phyloP scores from a whole-genome alignment of 805 yeast species.

The Wickerhamomyces bovis region DNA sequence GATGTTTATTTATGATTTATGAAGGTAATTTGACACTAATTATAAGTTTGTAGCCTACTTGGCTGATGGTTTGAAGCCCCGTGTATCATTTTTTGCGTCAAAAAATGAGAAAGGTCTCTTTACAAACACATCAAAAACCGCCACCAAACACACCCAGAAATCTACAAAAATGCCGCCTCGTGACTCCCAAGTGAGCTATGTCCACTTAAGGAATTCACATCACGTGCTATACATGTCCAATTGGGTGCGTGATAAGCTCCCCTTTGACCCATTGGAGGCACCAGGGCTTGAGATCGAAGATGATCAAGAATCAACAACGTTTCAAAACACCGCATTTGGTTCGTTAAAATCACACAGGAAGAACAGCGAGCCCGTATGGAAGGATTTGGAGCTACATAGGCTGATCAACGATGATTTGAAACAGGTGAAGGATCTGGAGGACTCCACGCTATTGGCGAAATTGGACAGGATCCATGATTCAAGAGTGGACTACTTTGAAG shows the following conservation, averaged over 20 bases:
- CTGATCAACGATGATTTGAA: conserved; percentile 20
- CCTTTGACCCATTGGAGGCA: conserved; percentile 23
- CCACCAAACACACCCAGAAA: no score
- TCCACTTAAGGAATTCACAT: conserved; percentile 23
- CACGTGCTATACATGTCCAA: conserved; percentile 28
- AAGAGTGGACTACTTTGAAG: conserved; percentile 5
- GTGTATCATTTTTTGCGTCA: neutral
- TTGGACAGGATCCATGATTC: conserved; percentile 8
- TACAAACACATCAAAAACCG: neutral
- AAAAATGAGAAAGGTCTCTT: no score
- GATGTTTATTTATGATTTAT: neutral
- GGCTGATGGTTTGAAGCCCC: neutral
- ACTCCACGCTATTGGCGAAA: conserved; percentile 12
- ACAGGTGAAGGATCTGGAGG: conserved; percentile 1
- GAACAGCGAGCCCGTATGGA: conserved; percentile 20
- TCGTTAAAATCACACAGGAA: conserved; percentile 15
- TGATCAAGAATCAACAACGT: conserved; percentile 8
- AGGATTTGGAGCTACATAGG: conserved; percentile 22
- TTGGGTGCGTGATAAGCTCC: conserved; percentile 25
- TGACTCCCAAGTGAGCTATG: conserved; percentile 7
- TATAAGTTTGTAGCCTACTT: no score
- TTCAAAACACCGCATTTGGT: conserved; percentile 22
- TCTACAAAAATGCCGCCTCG: neutral
- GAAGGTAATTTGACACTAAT: neutral
- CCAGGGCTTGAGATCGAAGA: conserved; percentile 9